Percentiles rank a stretch among this genome's conserved stretches.
These are phyloP conservation scores for Xylaria sp. DNA, from an alignment of 2,329 filamentous ascomycete genomes.

Conservation along the genomic window DNA sequence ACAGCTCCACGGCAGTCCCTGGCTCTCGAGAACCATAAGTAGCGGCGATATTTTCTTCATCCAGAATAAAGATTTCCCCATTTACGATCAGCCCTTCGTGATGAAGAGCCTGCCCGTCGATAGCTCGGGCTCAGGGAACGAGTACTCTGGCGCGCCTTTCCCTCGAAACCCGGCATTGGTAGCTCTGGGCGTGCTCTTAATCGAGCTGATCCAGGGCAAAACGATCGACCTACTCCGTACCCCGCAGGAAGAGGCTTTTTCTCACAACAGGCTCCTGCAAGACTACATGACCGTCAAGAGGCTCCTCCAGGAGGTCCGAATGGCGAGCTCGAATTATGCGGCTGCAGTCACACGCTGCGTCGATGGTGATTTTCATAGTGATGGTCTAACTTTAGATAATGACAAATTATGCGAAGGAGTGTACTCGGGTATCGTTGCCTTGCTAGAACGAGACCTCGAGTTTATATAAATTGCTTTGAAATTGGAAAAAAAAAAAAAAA, in stretches of 20 bases:
- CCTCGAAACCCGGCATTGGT: neutral
- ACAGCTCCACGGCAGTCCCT: neutral
- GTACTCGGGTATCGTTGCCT: neutral
- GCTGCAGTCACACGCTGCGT: neutral
- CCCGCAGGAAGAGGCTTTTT: neutral
- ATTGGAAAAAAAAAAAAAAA: no score
- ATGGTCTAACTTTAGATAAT: neutral
- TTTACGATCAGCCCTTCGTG: neutral
- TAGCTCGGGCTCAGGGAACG: no score
- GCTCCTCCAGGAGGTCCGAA: neutral
- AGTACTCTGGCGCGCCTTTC: neutral
- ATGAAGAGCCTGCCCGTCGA: neutral
- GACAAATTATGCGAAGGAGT: neutral
- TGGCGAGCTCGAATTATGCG: neutral
- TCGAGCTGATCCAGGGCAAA: neutral
- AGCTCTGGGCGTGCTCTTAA: neutral
- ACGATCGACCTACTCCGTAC: neutral
- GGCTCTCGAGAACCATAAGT: neutral
- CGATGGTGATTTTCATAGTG: neutral
- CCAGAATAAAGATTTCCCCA: neutral
- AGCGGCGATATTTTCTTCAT: neutral
- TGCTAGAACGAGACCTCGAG: neutral
- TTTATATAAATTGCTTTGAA: neutral
- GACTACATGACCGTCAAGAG: neutral
- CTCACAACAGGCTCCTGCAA: neutral